Conservation (phyloP, 371 early-diverging fungal species). For the Fennellomyces sp. region DNA sequence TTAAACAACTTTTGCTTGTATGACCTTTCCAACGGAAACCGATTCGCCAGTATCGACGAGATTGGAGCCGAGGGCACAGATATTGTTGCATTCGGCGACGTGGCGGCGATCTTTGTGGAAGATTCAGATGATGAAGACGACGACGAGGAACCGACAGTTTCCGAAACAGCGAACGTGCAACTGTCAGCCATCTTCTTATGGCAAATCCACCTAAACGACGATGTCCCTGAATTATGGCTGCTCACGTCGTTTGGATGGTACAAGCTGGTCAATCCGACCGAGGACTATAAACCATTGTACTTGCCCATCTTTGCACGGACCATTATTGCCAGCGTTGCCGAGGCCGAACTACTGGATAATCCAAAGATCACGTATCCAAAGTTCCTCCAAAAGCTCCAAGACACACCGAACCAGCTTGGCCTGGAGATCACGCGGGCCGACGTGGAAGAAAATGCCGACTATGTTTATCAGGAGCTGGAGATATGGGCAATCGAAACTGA, state of each 20-base stretch:
- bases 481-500: neutral
- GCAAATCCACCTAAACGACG: slow-evolving; percentile 32
- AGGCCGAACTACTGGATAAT: slow-evolving; percentile 5
- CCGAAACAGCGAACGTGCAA: slow-evolving; percentile 25
- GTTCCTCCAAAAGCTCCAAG: neutral
- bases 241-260: slow-evolving; percentile 55
- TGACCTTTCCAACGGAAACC: slow-evolving; percentile 31
- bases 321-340: slow-evolving; percentile 41
- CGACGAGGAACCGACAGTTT: slow-evolving; percentile 29
- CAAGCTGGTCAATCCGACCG: slow-evolving; percentile 38
- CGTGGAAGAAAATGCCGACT: neutral
- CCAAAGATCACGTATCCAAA: neutral
- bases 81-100: slow-evolving; percentile 39
- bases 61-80: slow-evolving; percentile 33
- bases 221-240: slow-evolving; percentile 52
- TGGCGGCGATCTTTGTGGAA: slow-evolving; percentile 31
- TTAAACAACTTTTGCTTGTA: slow-evolving; percentile 49
- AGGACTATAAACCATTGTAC: slow-evolving; percentile 30
- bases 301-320: slow-evolving; percentile 35
- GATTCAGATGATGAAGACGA: too few relatives aligned
- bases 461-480: neutral
- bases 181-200: slow-evolving; percentile 49
- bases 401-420: neutral
- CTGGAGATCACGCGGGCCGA: neutral
- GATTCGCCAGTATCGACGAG: slow-evolving; percentile 32